These are phyloP conservation scores for Fistulina hepatica DNA, from an alignment of 1,284 basidiomycete species.

Conservation along the genomic window DNA sequence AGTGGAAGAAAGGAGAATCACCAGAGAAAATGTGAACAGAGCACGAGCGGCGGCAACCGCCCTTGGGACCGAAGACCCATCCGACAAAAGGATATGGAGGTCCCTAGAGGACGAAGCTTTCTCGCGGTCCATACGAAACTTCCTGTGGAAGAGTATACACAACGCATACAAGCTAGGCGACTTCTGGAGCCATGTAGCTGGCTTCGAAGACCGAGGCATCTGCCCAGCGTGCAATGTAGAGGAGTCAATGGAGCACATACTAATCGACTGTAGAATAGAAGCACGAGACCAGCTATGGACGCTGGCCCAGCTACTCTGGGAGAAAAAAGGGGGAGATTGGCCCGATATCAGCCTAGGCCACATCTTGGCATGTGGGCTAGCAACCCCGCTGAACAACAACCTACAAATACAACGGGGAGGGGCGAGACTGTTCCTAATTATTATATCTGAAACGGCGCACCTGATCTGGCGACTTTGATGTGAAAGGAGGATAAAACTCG, in stretches of 20 bases:
- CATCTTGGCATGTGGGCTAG: too few relatives aligned
- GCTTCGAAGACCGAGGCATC: constrained; percentile 11
- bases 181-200: constrained; percentile 14
- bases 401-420: too few relatives aligned
- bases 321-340: too few relatives aligned
- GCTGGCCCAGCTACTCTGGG: constrained; percentile 14
- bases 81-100: constrained; percentile 16
- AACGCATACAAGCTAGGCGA: constrained; percentile 11
- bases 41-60: neutral
- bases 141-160: constrained; percentile 12
- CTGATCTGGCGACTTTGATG: too few relatives aligned
- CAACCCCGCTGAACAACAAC: too few relatives aligned
- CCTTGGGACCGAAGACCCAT: neutral
- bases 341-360: too few relatives aligned
- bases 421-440: too few relatives aligned
- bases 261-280: constrained; percentile 16
- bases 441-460: too few relatives aligned
- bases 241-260: constrained; percentile 22
- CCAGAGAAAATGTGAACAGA: neutral
- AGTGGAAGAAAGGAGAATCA: constrained; percentile 3
- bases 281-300: constrained; percentile 18
- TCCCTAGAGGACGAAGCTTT: too few relatives aligned
- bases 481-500: too few relatives aligned
- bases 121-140: too few relatives aligned
- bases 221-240: constrained; percentile 10